phyloP scores from a whole-genome alignment of 106 monocot species.

The Gastrodia elata region DNA sequence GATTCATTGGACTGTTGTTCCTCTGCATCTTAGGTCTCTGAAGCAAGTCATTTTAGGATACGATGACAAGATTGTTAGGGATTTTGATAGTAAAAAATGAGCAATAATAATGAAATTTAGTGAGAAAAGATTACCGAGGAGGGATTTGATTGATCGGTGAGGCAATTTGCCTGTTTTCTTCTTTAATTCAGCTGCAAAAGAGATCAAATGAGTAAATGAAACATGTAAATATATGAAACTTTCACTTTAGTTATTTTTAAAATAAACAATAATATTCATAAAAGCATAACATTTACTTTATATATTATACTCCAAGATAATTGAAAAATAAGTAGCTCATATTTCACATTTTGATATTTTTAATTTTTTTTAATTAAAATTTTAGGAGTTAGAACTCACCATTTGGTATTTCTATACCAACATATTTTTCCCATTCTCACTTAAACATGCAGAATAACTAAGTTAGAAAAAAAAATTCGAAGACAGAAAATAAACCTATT shows the following conservation, averaged over 20 bases:
- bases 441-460: not conserved
- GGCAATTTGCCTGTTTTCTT: conserved; percentile 8
- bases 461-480: not conserved
- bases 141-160: conserved; percentile 16
- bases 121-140: conserved; percentile 13
- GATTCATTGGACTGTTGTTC: conserved; percentile 14
- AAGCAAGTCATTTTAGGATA: not conserved
- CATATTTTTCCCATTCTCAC: no score
- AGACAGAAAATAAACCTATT: conserved; percentile 7
- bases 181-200: conserved; percentile 23
- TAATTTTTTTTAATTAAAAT: no score
- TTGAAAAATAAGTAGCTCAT: no score
- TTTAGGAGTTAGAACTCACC: no score
- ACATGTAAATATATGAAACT: not conserved
- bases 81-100: not conserved
- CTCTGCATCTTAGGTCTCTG: conserved; percentile 15
- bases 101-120: not conserved
- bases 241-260: no score
- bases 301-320: no score
- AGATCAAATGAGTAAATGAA: not conserved
- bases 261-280: no score
- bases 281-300: no score
- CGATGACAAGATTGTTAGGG: not conserved
- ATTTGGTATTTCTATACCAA: no score
- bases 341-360: no score